Base-by-base conservation (phyloP, 2,329 filamentous ascomycete species). In the Sordariomycetes sp. region DNA sequence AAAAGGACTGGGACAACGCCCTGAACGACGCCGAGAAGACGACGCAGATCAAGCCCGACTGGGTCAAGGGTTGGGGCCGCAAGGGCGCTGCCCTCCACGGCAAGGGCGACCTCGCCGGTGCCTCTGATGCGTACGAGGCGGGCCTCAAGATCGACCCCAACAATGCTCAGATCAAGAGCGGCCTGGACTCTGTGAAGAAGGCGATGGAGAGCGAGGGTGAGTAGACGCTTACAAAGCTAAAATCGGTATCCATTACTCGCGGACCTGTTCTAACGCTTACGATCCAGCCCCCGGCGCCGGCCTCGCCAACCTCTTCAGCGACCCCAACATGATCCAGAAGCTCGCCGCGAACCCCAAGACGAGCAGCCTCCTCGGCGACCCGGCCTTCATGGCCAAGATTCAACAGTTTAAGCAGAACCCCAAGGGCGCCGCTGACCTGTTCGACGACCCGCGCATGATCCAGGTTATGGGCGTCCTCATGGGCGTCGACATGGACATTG, bases 291-390 rank as follows among this genome's bases (percentile, higher is more conserved):
- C 87, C 8, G 78, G 76, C 42, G 88, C 81, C 57, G 90, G 90
- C 52, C 76, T 99, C n/a, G 89, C 88, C 63, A 82, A 84, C 68
- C 91, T 99, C 80, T 97, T 99, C 79, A 92, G 83, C 69, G 95
- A 99, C 70, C 94, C 94, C 20, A 83, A 90, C 66, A 76, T 99
- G 63, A 78, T 95, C 61, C 81, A 89, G 70, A 99, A 99, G 77
- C 85, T 99, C 59, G 90, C 91, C 61, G 81, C 75, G 65, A 97
- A 97, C 76, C 94, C 95, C 61, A 97, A 97, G 83, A 99, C 95
- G 12, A 85, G 86, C 62, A 70, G 77, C 13, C 82, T 87, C 65
- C 84, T 99, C 35, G 86, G 83, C 59, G 94, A 99, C 67, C 79
- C 86, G 10, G 76, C 82, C 32, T 99, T 99, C 75, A 95, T 99